phyloP scores from a whole-genome alignment of 2,329 filamentous ascomycete species.

The Chaetomiaceae sp. region DNA sequence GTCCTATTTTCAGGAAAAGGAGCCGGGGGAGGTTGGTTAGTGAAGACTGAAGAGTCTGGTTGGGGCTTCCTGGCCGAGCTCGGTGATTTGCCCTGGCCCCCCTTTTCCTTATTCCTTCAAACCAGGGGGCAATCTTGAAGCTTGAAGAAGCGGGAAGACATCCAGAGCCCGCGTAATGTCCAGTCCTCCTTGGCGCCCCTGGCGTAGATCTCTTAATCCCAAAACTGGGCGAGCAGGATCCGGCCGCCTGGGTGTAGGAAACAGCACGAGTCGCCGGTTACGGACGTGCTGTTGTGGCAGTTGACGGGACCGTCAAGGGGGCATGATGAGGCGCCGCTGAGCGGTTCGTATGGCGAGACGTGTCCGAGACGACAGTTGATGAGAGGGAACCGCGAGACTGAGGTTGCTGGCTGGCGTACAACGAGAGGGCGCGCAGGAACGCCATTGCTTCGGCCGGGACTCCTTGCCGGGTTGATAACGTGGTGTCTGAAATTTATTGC shows the following conservation, averaged over 20 bases:
- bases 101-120: too few relatives aligned
- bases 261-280: conserved; percentile 37
- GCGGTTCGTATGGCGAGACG: conserved; percentile 33
- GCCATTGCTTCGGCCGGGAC: too few relatives aligned
- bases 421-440: conserved; percentile 31
- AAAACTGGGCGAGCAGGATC: conserved; percentile 41
- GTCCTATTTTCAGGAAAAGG: conserved; percentile 32
- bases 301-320: conserved; percentile 31
- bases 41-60: too few relatives aligned
- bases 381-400: conserved; percentile 32
- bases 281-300: conserved; percentile 36
- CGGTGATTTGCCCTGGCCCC: too few relatives aligned
- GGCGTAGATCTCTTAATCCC: conserved; percentile 38
- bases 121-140: not conserved
- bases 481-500: too few relatives aligned
- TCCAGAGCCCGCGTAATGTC: conserved; percentile 43
- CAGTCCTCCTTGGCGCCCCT: conserved; percentile 40
- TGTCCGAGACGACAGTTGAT: conserved; percentile 22
- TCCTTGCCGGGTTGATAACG: too few relatives aligned
- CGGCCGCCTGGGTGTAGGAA: conserved; percentile 39
- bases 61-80: too few relatives aligned
- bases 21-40: not conserved
- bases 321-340: conserved; percentile 35
- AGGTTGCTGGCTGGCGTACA: conserved; percentile 31
- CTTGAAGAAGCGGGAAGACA: not conserved